Conservation (phyloP, 441 rosid species). For the Populus hybrid region DNA sequence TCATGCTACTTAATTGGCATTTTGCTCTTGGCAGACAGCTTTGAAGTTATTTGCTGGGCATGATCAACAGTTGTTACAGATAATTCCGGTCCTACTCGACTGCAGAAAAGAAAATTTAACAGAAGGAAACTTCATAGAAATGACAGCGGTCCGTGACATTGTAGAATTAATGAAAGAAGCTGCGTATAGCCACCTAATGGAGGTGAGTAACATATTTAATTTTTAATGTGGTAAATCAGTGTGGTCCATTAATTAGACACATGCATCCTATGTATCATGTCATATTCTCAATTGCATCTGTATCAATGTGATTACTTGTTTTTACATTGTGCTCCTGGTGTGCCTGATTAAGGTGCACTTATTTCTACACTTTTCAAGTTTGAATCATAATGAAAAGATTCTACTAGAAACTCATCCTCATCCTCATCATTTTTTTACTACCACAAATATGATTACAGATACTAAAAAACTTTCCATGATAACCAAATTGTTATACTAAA, state of each 20-base stretch:
- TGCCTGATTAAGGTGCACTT: not conserved
- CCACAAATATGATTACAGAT: not conserved
- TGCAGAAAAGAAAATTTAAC: conserved; percentile 39
- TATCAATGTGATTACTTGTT: not conserved
- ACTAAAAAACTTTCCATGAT: not conserved
- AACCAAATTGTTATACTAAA: not conserved
- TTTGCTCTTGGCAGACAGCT: conserved; percentile 58
- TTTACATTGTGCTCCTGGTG: not conserved
- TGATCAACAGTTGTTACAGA: conserved; percentile 55
- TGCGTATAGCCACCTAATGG: conserved; percentile 87
- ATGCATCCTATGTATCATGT: not conserved
- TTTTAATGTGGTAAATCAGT: not conserved
- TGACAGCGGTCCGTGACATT: conserved; percentile 32
- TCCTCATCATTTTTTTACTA: not conserved
- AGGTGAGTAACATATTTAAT: conserved; percentile 43
- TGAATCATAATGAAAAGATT: not conserved
- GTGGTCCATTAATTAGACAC: not conserved
- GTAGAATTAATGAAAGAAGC: conserved; percentile 63
- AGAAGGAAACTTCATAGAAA: conserved; percentile 44
- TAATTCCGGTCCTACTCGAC: conserved; percentile 64
- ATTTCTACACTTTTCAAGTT: not conserved
- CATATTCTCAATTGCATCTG: not conserved
- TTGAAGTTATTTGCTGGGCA: conserved; percentile 47
- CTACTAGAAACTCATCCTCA: not conserved
- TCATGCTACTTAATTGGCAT: not conserved